Percentiles rank a stretch among this genome's conserved stretches.
These are phyloP conservation scores for Limonium bicolor DNA, from an alignment of 148 eudicot species.

Conservation along the genomic window DNA sequence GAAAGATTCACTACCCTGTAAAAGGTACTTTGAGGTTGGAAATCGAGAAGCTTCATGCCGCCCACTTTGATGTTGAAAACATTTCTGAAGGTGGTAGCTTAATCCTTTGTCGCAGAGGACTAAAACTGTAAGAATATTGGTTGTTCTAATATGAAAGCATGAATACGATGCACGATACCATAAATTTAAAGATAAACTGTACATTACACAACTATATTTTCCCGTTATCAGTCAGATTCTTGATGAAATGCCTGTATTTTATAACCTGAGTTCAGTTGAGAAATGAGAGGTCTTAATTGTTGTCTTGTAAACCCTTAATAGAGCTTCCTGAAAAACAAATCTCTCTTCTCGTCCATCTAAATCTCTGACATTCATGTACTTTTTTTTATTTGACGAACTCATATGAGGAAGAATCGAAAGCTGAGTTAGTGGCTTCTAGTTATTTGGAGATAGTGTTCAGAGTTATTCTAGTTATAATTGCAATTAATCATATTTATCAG, in stretches of 20 bases:
- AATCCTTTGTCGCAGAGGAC: constrained; percentile 36
- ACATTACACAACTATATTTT: constrained; percentile 90
- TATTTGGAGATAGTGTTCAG: too few relatives aligned
- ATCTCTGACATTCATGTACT: too few relatives aligned
- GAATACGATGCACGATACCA: constrained; percentile 96
- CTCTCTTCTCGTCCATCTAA: too few relatives aligned
- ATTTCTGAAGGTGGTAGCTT: constrained; percentile 53
- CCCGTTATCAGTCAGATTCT: constrained; percentile 96
- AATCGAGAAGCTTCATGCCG: constrained; percentile 90
- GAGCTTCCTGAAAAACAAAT: too few relatives aligned
- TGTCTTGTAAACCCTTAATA: constrained; percentile 81
- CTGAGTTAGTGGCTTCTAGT: too few relatives aligned
- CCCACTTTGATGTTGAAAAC: constrained; percentile 55
- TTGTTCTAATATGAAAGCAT: constrained; percentile 93
- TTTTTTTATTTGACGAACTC: too few relatives aligned
- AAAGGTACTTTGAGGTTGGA: constrained; percentile 83
- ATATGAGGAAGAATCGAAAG: too few relatives aligned
- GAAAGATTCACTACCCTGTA: constrained; percentile 94
- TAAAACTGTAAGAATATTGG: constrained; percentile 91
- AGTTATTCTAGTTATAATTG: too few relatives aligned
- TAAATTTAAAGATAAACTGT: constrained; percentile 90
- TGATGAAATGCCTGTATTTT: constrained; percentile 99
- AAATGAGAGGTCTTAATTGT: constrained; percentile 89
- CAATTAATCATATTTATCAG: too few relatives aligned
- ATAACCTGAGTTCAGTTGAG: constrained; percentile 80